Base-by-base conservation (phyloP, 169 alveolate genomes). In the Ichthyophthirius multifiliis region DNA sequence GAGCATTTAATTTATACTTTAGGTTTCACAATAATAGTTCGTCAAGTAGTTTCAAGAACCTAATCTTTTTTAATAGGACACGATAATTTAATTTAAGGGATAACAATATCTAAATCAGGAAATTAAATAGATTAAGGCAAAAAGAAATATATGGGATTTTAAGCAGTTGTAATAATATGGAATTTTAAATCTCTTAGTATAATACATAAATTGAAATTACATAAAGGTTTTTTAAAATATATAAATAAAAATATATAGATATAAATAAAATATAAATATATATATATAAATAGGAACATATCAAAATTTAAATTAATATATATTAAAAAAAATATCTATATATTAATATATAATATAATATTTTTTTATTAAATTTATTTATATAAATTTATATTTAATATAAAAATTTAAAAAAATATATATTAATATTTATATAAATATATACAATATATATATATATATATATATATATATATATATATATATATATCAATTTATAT, bases 111-210 rank as follows among this genome's bases (percentile, higher is more conserved):
- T 37, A 86, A 90, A 20, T 83, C 94, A 4, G 98, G 98, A 13
- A 85, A 90, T 43, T 88, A 90, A 85, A 82, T 96, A 4, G 99
- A 98, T 6, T 90, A 96, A 64, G 99, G 99, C 6, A 96, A 95
- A 86, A 85, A 88, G 80, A 96, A 98, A 45, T 94, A 89, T 83
- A 93, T 92, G 94, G 98, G 98, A 62, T 96, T 96, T 88, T 86
- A 93, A 47, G 98, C 97, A n/a, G 97, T 95, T 79, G 89, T 94
- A 43, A 94, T 96, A 39, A 91, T 96, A 55, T 96, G 98, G 98
- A 97, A 94, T 88, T 94, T 96, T 83, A 89, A 90, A 30, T 64
- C 83, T 23, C 76, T 85, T 32, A 47, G 74, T 41, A 85, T 89
- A 74, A 75, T 92, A 4, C 92, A 93, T 37, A 82, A 95, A 65